phyloP scores from a whole-genome alignment of 345 rosid species.

The Firmiana major region DNA sequence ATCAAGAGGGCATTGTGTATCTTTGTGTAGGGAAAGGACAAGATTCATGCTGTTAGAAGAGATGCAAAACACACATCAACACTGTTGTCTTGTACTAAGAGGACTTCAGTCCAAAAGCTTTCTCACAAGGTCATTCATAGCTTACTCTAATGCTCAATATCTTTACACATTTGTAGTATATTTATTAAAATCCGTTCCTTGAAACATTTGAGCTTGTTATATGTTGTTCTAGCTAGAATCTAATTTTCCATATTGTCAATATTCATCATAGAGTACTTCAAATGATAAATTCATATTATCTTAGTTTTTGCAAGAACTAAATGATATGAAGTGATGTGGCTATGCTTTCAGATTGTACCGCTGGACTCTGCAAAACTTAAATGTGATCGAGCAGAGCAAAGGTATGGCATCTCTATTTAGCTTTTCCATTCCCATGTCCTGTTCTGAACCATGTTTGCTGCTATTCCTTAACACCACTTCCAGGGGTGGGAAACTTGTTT shows the following conservation, averaged over 20 bases:
- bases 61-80: neutral
- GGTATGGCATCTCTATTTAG: neutral
- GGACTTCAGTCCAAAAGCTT: neutral
- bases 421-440: neutral
- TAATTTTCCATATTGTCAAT: too few relatives aligned
- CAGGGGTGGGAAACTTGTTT: neutral
- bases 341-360: neutral
- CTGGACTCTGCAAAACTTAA: neutral
- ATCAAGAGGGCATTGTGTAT: neutral
- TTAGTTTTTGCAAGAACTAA: neutral
- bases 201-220: too few relatives aligned
- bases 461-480: neutral
- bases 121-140: neutral
- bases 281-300: too few relatives aligned
- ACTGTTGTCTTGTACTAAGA: neutral
- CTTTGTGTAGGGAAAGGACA: neutral
- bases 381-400: neutral
- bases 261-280: too few relatives aligned
- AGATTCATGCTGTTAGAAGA: neutral
- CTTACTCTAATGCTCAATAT: too few relatives aligned
- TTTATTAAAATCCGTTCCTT: too few relatives aligned
- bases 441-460: neutral
- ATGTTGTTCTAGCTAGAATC: too few relatives aligned
- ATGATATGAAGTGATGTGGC: too few relatives aligned
- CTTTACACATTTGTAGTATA: too few relatives aligned